Conservation (phyloP, 192 early-diverging fungal species). For the Gamsiella multidivaricata region DNA sequence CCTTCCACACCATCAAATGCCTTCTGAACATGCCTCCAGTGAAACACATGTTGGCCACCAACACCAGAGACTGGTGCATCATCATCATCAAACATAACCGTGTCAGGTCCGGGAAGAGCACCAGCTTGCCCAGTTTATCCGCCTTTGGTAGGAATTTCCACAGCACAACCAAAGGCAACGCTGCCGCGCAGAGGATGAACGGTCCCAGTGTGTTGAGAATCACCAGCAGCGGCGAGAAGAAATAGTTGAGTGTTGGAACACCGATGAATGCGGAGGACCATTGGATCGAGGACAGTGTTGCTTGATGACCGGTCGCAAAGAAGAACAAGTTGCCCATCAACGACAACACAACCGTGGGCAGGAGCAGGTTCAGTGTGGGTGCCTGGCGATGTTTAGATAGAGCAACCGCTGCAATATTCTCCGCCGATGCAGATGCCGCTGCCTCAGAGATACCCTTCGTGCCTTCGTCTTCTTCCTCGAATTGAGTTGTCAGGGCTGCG, state of each 20-base stretch:
- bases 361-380: constrained; percentile 37
- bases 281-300: constrained; percentile 88
- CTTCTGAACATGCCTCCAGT: constrained; percentile 77
- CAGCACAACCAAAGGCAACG: constrained; percentile 68
- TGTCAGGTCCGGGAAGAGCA: constrained; percentile 54
- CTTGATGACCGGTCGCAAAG: constrained; percentile 95
- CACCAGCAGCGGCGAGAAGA: constrained; percentile 76
- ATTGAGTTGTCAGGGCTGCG: background rate
- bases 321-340: constrained; percentile 72
- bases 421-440: constrained; percentile 6
- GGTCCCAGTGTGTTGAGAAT: constrained; percentile 81
- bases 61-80: constrained; percentile 58
- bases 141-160: constrained; percentile 63
- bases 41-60: constrained; percentile 61
- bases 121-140: constrained; percentile 51
- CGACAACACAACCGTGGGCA: constrained; percentile 60
- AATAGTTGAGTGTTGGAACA: constrained; percentile 74
- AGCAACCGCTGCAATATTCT: background rate
- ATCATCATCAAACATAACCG: constrained; percentile 60
- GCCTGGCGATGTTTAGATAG: constrained; percentile 14
- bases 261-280: constrained; percentile 93
- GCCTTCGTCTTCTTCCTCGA: constrained; percentile 3
- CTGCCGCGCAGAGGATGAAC: constrained; percentile 59
- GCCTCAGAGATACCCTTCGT: background rate
- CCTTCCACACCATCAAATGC: constrained; percentile 98